Conservation (phyloP, 2,329 filamentous ascomycete genomes). For the Ceratocystis cubensis region DNA sequence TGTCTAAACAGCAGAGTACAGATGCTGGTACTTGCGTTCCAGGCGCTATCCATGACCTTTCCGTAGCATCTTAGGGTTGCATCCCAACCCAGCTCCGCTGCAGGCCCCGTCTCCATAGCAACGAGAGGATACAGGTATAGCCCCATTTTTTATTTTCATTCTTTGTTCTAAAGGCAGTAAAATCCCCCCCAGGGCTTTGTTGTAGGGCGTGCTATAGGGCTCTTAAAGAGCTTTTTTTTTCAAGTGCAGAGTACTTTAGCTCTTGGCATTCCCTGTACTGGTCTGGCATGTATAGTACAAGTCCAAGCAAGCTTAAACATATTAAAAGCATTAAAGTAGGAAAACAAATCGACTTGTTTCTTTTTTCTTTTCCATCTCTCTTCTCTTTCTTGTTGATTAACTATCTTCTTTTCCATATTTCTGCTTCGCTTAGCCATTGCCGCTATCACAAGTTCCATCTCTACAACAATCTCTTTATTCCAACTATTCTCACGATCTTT, state of each 20-base stretch:
- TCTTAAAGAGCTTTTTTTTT: no score
- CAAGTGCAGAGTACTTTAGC: no score
- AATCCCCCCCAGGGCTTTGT: no score
- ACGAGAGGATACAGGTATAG: no score
- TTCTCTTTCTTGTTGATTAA: not conserved
- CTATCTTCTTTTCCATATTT: not conserved
- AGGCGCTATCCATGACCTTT: not conserved
- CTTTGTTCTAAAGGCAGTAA: no score
- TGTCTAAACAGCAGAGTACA: not conserved
- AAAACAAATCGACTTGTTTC: not conserved
- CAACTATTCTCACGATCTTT: not conserved
- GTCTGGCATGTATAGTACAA: no score
- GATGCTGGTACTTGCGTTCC: not conserved
- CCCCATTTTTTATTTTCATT: no score
- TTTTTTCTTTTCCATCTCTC: not conserved
- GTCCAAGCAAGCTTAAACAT: not conserved
- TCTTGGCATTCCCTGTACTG: no score
- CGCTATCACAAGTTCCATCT: not conserved
- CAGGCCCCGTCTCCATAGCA: no score
- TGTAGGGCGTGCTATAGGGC: no score
- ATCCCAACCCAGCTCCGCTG: no score
- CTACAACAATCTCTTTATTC: not conserved
- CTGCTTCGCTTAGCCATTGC: not conserved
- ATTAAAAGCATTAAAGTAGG: not conserved
- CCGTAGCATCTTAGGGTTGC: no score